A percentile compares a stretch with the other conserved stretches of the same genome.
phyloP scores from a whole-genome alignment of 2,329 filamentous ascomycete genomes.

The Bipolaris cookei region DNA sequence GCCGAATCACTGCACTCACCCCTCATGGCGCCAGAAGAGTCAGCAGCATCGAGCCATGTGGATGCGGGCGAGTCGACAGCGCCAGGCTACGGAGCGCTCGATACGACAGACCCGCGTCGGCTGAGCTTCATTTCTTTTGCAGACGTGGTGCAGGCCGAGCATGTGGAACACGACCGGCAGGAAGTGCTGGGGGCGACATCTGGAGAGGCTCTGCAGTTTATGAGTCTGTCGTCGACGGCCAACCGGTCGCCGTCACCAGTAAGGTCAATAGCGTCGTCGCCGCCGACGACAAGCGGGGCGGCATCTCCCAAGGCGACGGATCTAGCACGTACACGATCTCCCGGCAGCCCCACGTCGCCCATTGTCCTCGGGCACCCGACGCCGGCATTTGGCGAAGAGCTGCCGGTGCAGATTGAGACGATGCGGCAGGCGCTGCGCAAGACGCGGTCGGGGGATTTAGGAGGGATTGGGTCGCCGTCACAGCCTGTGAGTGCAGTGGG shows the following conservation, averaged over 20 bases:
- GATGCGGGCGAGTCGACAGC: constrained; percentile 55
- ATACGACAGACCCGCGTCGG: constrained; percentile 78
- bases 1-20: constrained; percentile 46
- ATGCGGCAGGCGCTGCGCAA: constrained; percentile 88
- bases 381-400: constrained; percentile 66
- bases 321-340: constrained; percentile 64
- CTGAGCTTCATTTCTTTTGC: constrained; percentile 97
- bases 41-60: constrained; percentile 29
- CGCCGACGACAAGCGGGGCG: constrained; percentile 77
- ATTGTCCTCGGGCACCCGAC: constrained; percentile 57
- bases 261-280: constrained; percentile 77
- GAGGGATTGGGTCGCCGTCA: constrained; percentile 44
- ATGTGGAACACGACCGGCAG: constrained; percentile 66
- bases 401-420: constrained; percentile 88
- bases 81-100: constrained; percentile 75
- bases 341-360: constrained; percentile 64
- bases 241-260: constrained; percentile 79
- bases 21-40: constrained; percentile 41
- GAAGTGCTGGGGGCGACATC: constrained; percentile 30
- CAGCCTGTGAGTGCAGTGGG: constrained; percentile 50
- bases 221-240: constrained; percentile 68
- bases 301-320: constrained; percentile 75
- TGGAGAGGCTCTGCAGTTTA: constrained; percentile 70
- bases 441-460: constrained; percentile 82
- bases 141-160: constrained; percentile 88